Evolutionary conservation across 768 basidiomycete genomes (phyloP).

Genomic region (Naematelia encephala): DNA sequence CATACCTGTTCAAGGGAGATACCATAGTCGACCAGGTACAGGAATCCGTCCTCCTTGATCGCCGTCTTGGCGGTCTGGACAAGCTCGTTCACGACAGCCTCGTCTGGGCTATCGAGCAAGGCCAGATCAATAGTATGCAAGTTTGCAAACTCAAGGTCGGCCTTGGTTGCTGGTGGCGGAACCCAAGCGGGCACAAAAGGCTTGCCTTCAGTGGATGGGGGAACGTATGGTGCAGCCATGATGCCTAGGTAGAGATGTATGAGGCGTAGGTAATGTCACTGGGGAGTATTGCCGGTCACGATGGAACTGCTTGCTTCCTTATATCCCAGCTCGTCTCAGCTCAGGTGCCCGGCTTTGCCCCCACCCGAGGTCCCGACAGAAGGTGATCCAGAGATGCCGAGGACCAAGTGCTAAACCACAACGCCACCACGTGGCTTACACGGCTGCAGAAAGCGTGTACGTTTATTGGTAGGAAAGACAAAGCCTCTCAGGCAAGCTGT

Average conservation of each 20-base stretch:
- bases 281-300: too few relatives aligned
- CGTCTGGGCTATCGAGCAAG: constrained; percentile 19
- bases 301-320: too few relatives aligned
- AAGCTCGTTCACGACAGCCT: constrained; percentile 11
- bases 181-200: constrained; percentile 14
- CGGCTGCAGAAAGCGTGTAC: too few relatives aligned
- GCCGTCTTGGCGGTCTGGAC: constrained; percentile 21
- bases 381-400: too few relatives aligned
- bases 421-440: too few relatives aligned
- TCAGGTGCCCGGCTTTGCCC: too few relatives aligned
- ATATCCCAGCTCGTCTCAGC: too few relatives aligned
- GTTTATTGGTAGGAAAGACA: too few relatives aligned
- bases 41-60: constrained; percentile 33
- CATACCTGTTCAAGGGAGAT: constrained; percentile 24
- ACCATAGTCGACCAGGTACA: constrained; percentile 35
- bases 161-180: constrained; percentile 18
- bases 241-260: neutral
- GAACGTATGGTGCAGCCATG: constrained; percentile 25
- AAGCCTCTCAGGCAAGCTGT: too few relatives aligned
- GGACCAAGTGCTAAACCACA: too few relatives aligned
- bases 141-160: constrained; percentile 21
- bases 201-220: constrained; percentile 23
- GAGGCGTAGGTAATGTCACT: neutral
- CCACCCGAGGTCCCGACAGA: too few relatives aligned
- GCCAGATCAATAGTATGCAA: constrained; percentile 30